Percentiles rank a stretch among this genome's conserved stretches.
Evolutionary conservation across 2,329 filamentous ascomycete genomes (phyloP).

Genomic region (Alternaria alternata): DNA sequence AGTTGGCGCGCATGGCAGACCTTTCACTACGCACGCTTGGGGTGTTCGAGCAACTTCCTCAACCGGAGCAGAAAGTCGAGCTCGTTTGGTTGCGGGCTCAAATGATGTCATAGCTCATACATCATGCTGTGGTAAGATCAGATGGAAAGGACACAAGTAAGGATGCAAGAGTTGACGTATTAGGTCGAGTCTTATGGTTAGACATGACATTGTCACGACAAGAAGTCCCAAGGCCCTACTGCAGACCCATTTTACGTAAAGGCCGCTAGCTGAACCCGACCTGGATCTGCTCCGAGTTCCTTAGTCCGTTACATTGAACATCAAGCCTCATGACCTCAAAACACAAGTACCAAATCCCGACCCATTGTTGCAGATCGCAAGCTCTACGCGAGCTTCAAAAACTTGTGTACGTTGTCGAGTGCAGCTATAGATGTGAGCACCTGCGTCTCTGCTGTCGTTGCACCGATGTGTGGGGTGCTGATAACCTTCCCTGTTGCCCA

Average conservation of each 20-base stretch:
- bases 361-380: too few relatives aligned
- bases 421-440: neutral
- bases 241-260: neutral
- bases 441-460: neutral
- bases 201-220: neutral
- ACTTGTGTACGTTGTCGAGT: neutral
- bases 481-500: neutral
- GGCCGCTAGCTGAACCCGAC: neutral
- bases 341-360: neutral
- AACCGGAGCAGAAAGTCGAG: neutral
- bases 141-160: too few relatives aligned
- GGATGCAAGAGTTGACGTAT: too few relatives aligned
- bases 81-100: neutral
- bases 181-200: neutral
- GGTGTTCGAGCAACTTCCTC: neutral
- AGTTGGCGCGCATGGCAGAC: neutral
- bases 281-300: neutral
- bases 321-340: neutral
- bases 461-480: neutral
- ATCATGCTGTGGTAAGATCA: too few relatives aligned
- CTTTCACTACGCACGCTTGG: neutral
- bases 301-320: neutral
- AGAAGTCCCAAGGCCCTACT: neutral
- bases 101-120: neutral
- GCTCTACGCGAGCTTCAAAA: too few relatives aligned